Evolutionary conservation across 495 filamentous ascomycete species (phyloP).

Genomic region (Hyphodiscus hymeniophilus): DNA sequence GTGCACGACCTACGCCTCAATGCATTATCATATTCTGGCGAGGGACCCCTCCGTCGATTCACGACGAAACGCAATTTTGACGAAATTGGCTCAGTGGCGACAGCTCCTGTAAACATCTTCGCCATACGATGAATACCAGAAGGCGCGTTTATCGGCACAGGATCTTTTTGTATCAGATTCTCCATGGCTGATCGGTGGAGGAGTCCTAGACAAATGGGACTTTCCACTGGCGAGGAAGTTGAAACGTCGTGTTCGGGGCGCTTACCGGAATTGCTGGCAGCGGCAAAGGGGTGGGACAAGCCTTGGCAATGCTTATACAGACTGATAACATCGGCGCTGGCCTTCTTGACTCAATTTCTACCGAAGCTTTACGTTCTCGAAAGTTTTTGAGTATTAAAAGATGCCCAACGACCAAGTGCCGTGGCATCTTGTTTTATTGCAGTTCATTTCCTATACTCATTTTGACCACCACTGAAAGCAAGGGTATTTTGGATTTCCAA

Average conservation of each 20-base stretch:
- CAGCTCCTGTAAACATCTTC: too few relatives aligned
- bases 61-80: too few relatives aligned
- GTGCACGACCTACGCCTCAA: too few relatives aligned
- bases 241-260: background rate
- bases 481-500: background rate
- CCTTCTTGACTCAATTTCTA: background rate
- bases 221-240: background rate
- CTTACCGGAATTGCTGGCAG: background rate
- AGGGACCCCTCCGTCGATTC: too few relatives aligned
- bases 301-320: background rate
- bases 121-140: too few relatives aligned
- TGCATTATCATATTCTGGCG: too few relatives aligned
- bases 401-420: too few relatives aligned
- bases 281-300: background rate
- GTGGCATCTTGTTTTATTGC: too few relatives aligned
- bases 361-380: background rate
- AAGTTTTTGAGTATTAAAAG: background rate
- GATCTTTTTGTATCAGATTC: slow-evolving; percentile 1
- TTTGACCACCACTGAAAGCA: too few relatives aligned
- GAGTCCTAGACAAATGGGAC: background rate
- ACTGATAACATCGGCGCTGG: background rate
- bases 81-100: too few relatives aligned
- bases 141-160: slow-evolving; percentile 9
- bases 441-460: background rate
- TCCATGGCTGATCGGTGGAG: slow-evolving; percentile 4